phyloP scores from a whole-genome alignment of 2,329 filamentous ascomycete genomes.

The Fusarium tupiense region DNA sequence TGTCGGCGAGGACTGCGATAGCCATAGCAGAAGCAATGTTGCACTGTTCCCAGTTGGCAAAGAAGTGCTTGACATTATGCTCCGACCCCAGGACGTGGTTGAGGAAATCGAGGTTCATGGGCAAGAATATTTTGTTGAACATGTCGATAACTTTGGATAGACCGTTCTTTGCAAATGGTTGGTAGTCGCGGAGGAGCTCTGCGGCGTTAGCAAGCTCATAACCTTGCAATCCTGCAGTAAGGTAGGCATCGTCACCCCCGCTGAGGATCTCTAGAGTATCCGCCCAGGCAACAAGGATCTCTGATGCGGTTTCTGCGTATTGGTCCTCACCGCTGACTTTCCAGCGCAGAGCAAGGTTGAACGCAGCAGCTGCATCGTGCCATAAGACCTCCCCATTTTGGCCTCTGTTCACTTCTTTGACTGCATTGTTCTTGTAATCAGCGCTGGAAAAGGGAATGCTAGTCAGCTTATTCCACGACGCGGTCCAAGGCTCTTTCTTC shows the following conservation, averaged over 20 bases:
- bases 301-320: not conserved
- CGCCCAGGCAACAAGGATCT: not conserved
- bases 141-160: not conserved
- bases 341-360: conserved; percentile 1
- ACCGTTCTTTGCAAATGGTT: not conserved
- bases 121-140: not conserved
- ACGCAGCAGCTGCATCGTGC: conserved; percentile 3
- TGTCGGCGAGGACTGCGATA: conserved; percentile 15
- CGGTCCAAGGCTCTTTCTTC: not conserved
- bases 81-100: not conserved
- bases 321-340: not conserved
- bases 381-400: not conserved
- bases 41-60: conserved; percentile 26
- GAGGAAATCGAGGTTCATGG: conserved; percentile 1
- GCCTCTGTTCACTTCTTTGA: not conserved
- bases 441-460: not conserved
- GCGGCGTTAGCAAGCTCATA: conserved; percentile 59
- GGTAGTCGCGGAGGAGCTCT: conserved; percentile 52
- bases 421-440: not conserved
- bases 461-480: not conserved
- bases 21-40: conserved; percentile 24
- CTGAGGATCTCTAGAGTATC: not conserved
- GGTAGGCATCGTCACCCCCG: conserved; percentile 21
- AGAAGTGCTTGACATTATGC: conserved; percentile 11
- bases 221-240: conserved; percentile 56